Evolutionary conservation across 768 basidiomycete species (phyloP), one percentile per base, ranked within the genome.

Genomic region (Clitopilus hobsonii): DNA sequence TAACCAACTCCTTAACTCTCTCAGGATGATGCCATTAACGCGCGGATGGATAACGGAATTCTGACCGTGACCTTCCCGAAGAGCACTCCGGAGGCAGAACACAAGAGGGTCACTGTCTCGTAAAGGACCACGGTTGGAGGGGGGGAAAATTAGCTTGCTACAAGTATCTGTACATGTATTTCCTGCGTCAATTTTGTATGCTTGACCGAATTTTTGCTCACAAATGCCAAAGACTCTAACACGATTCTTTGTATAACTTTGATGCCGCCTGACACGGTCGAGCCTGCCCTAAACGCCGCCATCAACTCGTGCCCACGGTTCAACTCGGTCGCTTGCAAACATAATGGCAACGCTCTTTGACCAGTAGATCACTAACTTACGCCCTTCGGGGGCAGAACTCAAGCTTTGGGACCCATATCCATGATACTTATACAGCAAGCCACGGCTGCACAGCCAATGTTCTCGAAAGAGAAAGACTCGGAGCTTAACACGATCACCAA

Each of bases 31-130:
- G 66, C 72, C 2, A 67, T 74, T 41, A 69, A 74, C 32, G 83
- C 82, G 0, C 63, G 70, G 48, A 72, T 83, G 74, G 78, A 80
- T 11, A 63, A 79, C 49, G 82, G 82, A 5, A 55, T 82, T 16
- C 62, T 84, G 64, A 79, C 69, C 6, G 67, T 83, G 27, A 77
- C 75, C 1, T 83, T 81, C 74, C 81, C 82, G 8, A 81, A 78
- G 67, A 65, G 69, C 10, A 65, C 70, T n/a, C 62, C 74, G 14
- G 73, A 76, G 54, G 56, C 58, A 25, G 63, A 63, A 1, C 63
- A 67, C 14, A 71, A 67, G 61, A 69, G 67, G 61, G 70, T 78
- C 53, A 62, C 70, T 6, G 68, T 75, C 41, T 51, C 64, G 13
- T 76, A 55, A 70, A 22, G 4, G 14, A 14, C 23, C 20, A 49